Conservation (phyloP, 2,329 filamentous ascomycete genomes). For the Colletotrichum gigasporum region DNA sequence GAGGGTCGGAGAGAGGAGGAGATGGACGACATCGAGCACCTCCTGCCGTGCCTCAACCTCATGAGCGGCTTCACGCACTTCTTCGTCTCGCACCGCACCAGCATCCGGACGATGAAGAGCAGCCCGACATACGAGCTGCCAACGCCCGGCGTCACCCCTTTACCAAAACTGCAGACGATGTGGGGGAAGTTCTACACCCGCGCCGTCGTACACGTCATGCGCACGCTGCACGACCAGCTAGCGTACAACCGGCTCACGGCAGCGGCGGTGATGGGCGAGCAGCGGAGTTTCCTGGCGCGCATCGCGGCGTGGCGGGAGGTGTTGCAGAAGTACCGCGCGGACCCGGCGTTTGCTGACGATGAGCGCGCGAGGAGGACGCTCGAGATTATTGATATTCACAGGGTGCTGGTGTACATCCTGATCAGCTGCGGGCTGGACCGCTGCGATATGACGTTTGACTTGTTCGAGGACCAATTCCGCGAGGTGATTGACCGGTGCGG, state of each 20-base stretch:
- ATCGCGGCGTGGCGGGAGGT: constrained; percentile 11
- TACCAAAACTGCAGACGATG: constrained; percentile 11
- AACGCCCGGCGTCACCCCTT: neutral
- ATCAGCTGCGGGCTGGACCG: constrained; percentile 28
- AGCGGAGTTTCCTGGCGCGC: neutral
- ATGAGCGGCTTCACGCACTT: constrained; percentile 31
- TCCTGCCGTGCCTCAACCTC: constrained; percentile 23
- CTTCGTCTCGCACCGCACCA: constrained; percentile 16
- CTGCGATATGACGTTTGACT: constrained; percentile 32
- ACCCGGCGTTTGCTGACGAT: neutral
- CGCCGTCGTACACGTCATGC: constrained; percentile 23
- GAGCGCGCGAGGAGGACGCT: constrained; percentile 4
- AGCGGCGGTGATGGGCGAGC: neutral
- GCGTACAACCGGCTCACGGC: neutral
- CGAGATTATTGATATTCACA: constrained; percentile 28
- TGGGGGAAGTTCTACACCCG: constrained; percentile 33
- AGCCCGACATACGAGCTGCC: neutral
- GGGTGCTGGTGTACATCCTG: constrained; percentile 16
- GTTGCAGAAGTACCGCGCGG: neutral
- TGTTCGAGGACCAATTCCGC: constrained; percentile 28
- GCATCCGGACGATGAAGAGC: constrained; percentile 15
- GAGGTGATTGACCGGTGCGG: constrained; percentile 22
- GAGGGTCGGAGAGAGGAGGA: constrained; percentile 1
- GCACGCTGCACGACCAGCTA: constrained; percentile 18
- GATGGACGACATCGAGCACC: constrained; percentile 29